A percentile compares a stretch with the other conserved stretches of the same genome.
These are phyloP conservation scores for Withania somnifera DNA, from an alignment of 305 asterid species.

Conservation along the genomic window DNA sequence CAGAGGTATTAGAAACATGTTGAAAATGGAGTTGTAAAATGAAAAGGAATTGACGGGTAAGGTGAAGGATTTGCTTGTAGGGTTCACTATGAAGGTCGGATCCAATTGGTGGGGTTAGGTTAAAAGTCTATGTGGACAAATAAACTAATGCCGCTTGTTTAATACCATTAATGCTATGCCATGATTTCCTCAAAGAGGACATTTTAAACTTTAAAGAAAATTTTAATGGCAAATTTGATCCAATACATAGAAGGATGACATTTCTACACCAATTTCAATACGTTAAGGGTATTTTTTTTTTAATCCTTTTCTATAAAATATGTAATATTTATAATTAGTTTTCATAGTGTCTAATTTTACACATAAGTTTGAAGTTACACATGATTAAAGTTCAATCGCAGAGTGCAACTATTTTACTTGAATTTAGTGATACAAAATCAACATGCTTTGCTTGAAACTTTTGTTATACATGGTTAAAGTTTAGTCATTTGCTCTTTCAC, in stretches of 20 bases:
- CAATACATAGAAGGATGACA: neutral
- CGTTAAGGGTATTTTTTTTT: neutral
- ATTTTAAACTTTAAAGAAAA: neutral
- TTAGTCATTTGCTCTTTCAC: no score
- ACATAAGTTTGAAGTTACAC: no score
- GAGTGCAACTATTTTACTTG: no score
- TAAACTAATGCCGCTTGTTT: neutral
- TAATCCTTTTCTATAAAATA: no score
- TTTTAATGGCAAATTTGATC: neutral
- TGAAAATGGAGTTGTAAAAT: neutral
- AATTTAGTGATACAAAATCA: no score
- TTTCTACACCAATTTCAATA: neutral
- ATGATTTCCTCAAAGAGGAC: neutral
- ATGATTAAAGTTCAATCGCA: no score
- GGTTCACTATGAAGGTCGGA: neutral
- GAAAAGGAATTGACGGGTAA: neutral
- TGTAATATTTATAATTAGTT: no score
- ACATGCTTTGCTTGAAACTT: no score
- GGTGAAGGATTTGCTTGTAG: neutral
- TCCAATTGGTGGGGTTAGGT: neutral
- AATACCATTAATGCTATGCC: neutral
- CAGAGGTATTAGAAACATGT: neutral
- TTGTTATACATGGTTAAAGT: no score
- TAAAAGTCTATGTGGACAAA: neutral
- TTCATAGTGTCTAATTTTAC: no score